Conservation (phyloP, 139 green algal species). For the Chlamydomonas schloesseri region DNA sequence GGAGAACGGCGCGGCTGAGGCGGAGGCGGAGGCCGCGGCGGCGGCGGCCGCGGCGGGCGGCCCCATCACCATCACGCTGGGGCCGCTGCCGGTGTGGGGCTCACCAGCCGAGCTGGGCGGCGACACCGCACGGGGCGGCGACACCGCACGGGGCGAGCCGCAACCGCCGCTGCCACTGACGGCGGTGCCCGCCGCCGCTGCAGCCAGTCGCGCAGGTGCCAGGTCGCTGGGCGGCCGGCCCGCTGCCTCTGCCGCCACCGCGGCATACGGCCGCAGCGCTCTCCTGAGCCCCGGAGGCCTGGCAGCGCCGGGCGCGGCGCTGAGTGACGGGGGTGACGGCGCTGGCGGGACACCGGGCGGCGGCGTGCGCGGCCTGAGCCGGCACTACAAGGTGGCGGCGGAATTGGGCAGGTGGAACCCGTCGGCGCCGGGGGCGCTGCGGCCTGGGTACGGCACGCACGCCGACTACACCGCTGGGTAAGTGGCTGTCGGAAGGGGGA, state of each 20-base stretch:
- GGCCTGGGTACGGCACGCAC: slow-evolving; percentile 15
- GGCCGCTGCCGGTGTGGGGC: background rate
- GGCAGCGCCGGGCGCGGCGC: background rate
- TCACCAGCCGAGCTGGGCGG: too few relatives aligned
- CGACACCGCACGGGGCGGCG: too few relatives aligned
- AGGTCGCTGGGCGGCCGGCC: too few relatives aligned
- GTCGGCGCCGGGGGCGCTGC: slow-evolving; percentile 14
- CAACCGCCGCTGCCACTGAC: too few relatives aligned
- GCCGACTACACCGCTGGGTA: slow-evolving; percentile 17
- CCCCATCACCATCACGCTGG: background rate
- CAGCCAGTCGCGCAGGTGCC: background rate
- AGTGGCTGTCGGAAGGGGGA: background rate
- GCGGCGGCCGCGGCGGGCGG: background rate
- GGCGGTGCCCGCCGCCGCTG: background rate
- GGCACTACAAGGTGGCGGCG: slow-evolving; percentile 27
- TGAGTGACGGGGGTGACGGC: background rate
- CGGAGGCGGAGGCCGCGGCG: background rate
- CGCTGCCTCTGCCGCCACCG: too few relatives aligned
- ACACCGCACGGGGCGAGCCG: too few relatives aligned
- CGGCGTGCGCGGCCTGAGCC: background rate
- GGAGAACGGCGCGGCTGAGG: background rate
- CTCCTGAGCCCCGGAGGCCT: too few relatives aligned
- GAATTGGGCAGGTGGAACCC: slow-evolving; percentile 11
- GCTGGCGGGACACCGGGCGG: background rate
- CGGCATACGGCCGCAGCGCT: background rate